These are phyloP conservation scores for Sphagnum fallax DNA, from an alignment of 228 moss, liverwort and hornwort genomes.

Conservation along the genomic window DNA sequence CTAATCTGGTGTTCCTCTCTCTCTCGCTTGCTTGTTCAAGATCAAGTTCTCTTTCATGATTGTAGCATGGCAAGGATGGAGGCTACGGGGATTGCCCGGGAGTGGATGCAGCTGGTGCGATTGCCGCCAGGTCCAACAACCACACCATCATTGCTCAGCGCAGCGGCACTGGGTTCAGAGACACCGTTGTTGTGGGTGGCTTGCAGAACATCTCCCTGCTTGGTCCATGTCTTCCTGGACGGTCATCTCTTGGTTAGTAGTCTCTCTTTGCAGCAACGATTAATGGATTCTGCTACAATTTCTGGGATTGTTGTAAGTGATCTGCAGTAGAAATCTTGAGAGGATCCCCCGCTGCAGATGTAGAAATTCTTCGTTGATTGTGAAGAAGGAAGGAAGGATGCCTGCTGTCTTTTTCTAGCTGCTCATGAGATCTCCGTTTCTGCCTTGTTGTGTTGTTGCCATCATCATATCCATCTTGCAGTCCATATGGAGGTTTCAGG, in stretches of 20 bases:
- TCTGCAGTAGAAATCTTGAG: too few species aligned
- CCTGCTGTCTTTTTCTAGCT: not conserved
- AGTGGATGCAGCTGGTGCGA: constrained; percentile 47
- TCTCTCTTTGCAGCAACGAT: not conserved
- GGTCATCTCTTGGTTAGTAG: constrained; percentile 40
- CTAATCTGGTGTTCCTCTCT: too few species aligned
- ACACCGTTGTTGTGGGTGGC: constrained; percentile 69
- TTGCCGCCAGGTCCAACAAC: constrained; percentile 12
- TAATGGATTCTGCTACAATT: not conserved
- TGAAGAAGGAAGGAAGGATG: too few species aligned
- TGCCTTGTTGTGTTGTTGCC: too few species aligned
- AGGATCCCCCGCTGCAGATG: too few species aligned
- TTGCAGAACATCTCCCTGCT: constrained; percentile 48
- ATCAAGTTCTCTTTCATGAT: too few species aligned
- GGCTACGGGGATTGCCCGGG: constrained; percentile 12
- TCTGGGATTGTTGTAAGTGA: not conserved
- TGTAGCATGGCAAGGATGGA: not conserved
- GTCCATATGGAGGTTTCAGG: constrained; percentile 56
- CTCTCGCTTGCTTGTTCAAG: too few species aligned
- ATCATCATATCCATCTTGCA: constrained; percentile 6
- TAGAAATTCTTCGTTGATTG: too few species aligned
- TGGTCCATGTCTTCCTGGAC: constrained; percentile 72
- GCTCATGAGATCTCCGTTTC: constrained; percentile 5
- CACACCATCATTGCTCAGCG: constrained; percentile 35
- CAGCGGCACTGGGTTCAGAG: constrained; percentile 41